Percentiles rank a stretch among this genome's conserved stretches.
These are phyloP conservation scores for Phylloporus arenicola DNA, from an alignment of 768 basidiomycete species.

Conservation along the genomic window DNA sequence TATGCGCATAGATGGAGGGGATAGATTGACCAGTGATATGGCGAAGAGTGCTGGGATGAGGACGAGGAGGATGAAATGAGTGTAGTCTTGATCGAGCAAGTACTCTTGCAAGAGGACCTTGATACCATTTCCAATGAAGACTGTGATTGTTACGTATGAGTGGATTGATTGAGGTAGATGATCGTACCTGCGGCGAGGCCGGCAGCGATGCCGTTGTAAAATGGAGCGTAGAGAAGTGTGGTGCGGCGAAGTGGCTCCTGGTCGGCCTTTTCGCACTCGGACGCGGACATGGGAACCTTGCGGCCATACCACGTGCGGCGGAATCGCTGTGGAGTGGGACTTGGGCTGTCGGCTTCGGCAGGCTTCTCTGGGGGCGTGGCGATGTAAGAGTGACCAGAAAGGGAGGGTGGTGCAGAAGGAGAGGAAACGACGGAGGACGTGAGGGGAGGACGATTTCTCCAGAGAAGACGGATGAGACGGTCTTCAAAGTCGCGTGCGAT, in stretches of 20 bases:
- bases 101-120: slow-evolving; percentile 55
- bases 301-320: slow-evolving; percentile 60
- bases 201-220: slow-evolving; percentile 27
- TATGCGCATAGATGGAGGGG: not conserved
- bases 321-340: slow-evolving; percentile 25
- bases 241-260: slow-evolving; percentile 13
- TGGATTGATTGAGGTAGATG: not conserved
- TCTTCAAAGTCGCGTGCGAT: slow-evolving; percentile 48
- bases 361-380: slow-evolving; percentile 21
- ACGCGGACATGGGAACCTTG: slow-evolving; percentile 38
- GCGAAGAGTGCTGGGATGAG: slow-evolving; percentile 40
- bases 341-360: slow-evolving; percentile 12
- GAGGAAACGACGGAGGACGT: slow-evolving; percentile 21
- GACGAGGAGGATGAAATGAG: slow-evolving; percentile 39
- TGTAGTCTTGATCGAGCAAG: slow-evolving; percentile 40
- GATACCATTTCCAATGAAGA: slow-evolving; percentile 62
- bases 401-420: slow-evolving; percentile 30
- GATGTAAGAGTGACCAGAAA: slow-evolving; percentile 35
- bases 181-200: slow-evolving; percentile 22
- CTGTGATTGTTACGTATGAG: slow-evolving; percentile 24
- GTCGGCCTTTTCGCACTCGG: slow-evolving; percentile 24
- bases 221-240: slow-evolving; percentile 21
- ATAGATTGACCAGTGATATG: slow-evolving; percentile 38
- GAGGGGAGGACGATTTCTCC: slow-evolving; percentile 36
- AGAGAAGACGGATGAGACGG: slow-evolving; percentile 51